These are phyloP conservation scores for Trapa bicornis DNA, from an alignment of 345 rosid species.

Conservation along the genomic window DNA sequence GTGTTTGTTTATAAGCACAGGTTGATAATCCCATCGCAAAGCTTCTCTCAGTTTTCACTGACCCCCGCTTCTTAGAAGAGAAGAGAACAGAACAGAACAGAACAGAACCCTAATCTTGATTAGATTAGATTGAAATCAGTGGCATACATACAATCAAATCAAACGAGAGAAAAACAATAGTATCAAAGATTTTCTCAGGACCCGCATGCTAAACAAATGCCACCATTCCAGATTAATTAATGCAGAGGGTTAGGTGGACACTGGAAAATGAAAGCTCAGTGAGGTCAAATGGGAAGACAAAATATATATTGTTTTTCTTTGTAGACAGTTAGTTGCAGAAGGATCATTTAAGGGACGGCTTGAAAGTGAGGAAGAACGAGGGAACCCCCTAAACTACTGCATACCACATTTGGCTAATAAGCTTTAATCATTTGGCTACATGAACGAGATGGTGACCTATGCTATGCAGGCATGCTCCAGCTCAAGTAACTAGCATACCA, in stretches of 20 bases:
- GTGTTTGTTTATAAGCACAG: background rate
- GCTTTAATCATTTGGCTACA: background rate
- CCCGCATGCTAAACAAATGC: conserved; percentile 10
- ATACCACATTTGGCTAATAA: no score
- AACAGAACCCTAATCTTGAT: conserved; percentile 18
- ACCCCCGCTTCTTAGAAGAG: background rate
- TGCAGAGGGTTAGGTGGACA: conserved; percentile 15
- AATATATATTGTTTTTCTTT: background rate
- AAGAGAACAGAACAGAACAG: background rate
- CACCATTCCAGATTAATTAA: conserved; percentile 7
- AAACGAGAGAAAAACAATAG: background rate
- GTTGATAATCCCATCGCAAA: background rate
- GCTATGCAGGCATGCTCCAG: background rate
- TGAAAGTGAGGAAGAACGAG: no score
- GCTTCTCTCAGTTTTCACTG: background rate
- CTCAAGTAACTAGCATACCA: background rate
- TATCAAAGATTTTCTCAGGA: conserved; percentile 16
- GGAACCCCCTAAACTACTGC: no score
- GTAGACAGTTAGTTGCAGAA: conserved; percentile 10
- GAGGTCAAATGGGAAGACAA: conserved; percentile 24
- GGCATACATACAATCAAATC: background rate
- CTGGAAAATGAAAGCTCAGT: conserved; percentile 9
- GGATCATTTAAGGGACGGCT: no score
- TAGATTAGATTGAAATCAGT: conserved; percentile 9
- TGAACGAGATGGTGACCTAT: no score